Evolutionary conservation across 306 rosid genomes (phyloP), one percentile per base, ranked within the genome.

Genomic region (Prunus davidiana): DNA sequence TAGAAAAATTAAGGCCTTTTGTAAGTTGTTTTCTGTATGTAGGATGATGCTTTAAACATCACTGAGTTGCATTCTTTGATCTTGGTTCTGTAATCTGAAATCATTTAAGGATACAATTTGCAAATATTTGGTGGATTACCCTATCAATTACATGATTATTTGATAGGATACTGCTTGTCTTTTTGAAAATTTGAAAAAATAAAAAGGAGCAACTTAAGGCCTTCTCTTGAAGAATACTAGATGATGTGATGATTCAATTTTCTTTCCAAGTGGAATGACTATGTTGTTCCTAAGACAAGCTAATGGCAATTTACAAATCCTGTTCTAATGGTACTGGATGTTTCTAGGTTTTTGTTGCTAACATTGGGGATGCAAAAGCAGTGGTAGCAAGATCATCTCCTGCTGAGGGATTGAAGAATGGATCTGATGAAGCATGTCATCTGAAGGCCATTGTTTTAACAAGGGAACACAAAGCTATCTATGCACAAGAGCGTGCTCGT

Each of bases 321-420:
- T 34, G 30, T 64, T 49, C 13, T 30, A 47, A 67, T 79, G 68
- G 43, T 79, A 43, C 50, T 72, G 79, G 73, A 14, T 79, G 41
- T 71, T 76, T 80, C 14, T 80, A 89, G 97, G 97, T 89, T 82
- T 88, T 91, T 72, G 87, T 93, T 55, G 97, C 96, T 71, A 91
- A 93, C 76, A 55, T 93, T 61, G 98, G 98, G 66, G 97, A 93
- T 79, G 97, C 98, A 73, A 93, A 93, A 81, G 96, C 98, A 30
- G 93, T 93, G 74, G 86, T 93, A 66, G 98, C 91, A 76, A 94
- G 97, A 67, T 89, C 91, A 62, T 65, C 86, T 76, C 5, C 81
- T 38, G 22, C 58, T 70, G 87, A 85, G 79, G 89, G 83, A 66
- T 83, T 87, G 55, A 80, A 50, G 61, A 81, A 78, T 81, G 73